Percentiles rank a stretch among this genome's conserved stretches.
phyloP scores from a whole-genome alignment of 2,329 filamentous ascomycete genomes.

The Stagonosporopsis rhizophila region DNA sequence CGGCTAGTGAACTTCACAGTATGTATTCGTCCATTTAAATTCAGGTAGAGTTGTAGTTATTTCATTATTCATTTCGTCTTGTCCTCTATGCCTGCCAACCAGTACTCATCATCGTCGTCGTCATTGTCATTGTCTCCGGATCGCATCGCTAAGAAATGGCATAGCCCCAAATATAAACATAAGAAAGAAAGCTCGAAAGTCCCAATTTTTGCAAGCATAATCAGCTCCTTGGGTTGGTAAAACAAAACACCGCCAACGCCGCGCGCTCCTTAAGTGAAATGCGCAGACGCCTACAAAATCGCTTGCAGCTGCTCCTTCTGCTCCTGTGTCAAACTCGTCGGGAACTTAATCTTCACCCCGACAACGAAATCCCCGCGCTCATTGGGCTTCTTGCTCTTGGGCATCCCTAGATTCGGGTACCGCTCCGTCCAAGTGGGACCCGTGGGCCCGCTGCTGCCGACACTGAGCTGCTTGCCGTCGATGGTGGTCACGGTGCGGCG shows the following conservation, averaged over 20 bases:
- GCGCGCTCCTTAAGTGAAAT: conserved; percentile 17
- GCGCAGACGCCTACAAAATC: conserved; percentile 75
- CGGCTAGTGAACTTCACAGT: too few species aligned
- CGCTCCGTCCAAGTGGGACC: conserved; percentile 81
- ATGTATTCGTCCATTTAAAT: too few species aligned
- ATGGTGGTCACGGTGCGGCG: conserved; percentile 90
- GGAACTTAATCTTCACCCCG: conserved; percentile 92
- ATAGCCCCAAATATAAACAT: not conserved
- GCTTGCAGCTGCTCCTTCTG: conserved; percentile 85
- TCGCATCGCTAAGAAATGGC: not conserved
- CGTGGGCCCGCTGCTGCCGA: conserved; percentile 84
- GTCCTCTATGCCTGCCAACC: not conserved
- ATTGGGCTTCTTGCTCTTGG: conserved; percentile 85
- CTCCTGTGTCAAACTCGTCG: conserved; percentile 72
- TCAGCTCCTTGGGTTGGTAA: not conserved
- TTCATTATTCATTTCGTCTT: not conserved
- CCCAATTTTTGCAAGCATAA: not conserved
- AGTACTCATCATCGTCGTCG: too few species aligned
- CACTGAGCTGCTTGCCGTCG: conserved; percentile 82
- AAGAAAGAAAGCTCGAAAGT: not conserved
- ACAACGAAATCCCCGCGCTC: conserved; percentile 88
- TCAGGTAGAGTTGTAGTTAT: too few species aligned
- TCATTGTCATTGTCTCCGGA: not conserved
- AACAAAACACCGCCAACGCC: conserved; percentile 29
- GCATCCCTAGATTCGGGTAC: conserved; percentile 92